Evolutionary conservation across 371 early-diverging fungal genomes (phyloP), one percentile per base, ranked within the genome.

Genomic region (Chytridiales sp.): DNA sequence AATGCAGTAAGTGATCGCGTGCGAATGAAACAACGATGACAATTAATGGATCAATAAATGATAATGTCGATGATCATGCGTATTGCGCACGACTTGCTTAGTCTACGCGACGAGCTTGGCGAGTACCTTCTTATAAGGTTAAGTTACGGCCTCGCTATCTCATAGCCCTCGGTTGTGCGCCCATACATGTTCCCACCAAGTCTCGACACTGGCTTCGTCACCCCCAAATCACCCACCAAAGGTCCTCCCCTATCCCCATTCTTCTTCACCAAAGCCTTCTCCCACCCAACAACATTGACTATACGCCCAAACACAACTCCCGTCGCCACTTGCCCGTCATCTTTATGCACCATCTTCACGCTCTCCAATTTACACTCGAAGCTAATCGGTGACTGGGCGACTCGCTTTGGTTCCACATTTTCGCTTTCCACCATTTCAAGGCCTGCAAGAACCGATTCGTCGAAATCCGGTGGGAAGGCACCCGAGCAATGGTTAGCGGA

Each of bases 131-230:
- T n/a, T n/a, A n/a, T n/a, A n/a, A n/a, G n/a, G n/a, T 38, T 8
- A 38, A 38, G 35, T 46, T 40, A 39, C 5, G 69, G 73, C 35
- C 74, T 42, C 8, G 32, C 43, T 8, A 74, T 41, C 34, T 70
- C 68, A 49, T 58, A 70, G 27, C 66, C 74, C 24, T 62, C 39
- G 24, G 41, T 42, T 4, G 59, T 62, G 4, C 74, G 42, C 1
- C 66, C 70, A 53, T 74, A 74, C 56, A 50, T 51, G 31, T 56
- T 56, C 30, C 74, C 74, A 26, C 74, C 74, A 13, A 74, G 44
- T 49, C 74, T 36, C 22, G 68, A 59, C 13, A 74, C 55, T 13
- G 66, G 65, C 34, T 41, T 42, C 24, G 47, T 66, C 51, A 51
- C 44, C 0, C 34, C 55, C 51, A 59, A 30, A 42, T 69, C 68